Evolutionary conservation across 768 basidiomycete genomes (phyloP).

Genomic region (Leucocoprinus sp.): DNA sequence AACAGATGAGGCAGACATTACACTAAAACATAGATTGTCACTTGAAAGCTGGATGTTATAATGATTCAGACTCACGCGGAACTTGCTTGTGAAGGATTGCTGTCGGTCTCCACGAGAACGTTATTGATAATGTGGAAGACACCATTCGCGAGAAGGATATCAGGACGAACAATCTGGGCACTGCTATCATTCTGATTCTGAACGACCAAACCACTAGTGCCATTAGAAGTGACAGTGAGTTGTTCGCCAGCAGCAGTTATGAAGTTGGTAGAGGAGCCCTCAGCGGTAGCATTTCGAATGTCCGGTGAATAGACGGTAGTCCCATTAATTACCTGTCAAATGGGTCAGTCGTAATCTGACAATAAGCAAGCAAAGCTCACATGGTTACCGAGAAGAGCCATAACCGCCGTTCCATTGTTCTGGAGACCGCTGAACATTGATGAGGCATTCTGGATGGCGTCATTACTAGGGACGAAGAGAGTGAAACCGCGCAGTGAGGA

Average conservation of each 20-base stretch:
- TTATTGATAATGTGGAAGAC: slow-evolving; percentile 57
- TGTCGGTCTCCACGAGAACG: slow-evolving; percentile 40
- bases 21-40: slow-evolving; percentile 16
- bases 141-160: slow-evolving; percentile 58
- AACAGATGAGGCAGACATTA: slow-evolving; percentile 40
- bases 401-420: slow-evolving; percentile 39
- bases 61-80: slow-evolving; percentile 48
- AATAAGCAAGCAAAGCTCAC: slow-evolving; percentile 26
- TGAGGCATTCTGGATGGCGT: slow-evolving; percentile 33
- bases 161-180: slow-evolving; percentile 43
- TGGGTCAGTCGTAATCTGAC: background rate
- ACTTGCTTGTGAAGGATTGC: slow-evolving; percentile 35
- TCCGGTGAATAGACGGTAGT: slow-evolving; percentile 54
- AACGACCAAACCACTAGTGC: slow-evolving; percentile 46
- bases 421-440: slow-evolving; percentile 22
- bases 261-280: slow-evolving; percentile 19
- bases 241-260: slow-evolving; percentile 52
- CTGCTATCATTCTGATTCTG: slow-evolving; percentile 22
- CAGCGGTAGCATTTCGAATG: slow-evolving; percentile 20
- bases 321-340: slow-evolving; percentile 54
- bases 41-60: too few species aligned
- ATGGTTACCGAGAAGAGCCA: slow-evolving; percentile 48
- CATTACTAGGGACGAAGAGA: slow-evolving; percentile 55
- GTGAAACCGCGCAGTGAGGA: slow-evolving; percentile 46
- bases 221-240: slow-evolving; percentile 44